These are phyloP conservation scores for Lophiostoma macrostomum DNA, from an alignment of 495 filamentous ascomycete species.

Conservation along the genomic window DNA sequence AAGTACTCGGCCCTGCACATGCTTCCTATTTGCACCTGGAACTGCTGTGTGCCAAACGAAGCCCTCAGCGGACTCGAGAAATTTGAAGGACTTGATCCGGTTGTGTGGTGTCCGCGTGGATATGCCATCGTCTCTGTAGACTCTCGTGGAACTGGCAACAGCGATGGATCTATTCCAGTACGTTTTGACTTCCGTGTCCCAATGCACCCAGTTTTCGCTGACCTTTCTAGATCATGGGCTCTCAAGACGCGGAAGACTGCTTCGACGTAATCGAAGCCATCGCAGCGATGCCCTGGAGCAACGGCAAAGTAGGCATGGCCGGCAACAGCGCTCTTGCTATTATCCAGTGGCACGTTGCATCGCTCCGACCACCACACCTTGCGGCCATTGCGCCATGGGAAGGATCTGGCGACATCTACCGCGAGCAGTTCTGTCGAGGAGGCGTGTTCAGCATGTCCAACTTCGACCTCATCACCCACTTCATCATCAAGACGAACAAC, in stretches of 20 bases:
- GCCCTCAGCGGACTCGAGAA: slow-evolving; percentile 34
- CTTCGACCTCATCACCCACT: slow-evolving; percentile 8
- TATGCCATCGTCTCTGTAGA: slow-evolving; percentile 50
- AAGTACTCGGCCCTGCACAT: slow-evolving; percentile 10
- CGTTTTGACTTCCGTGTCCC: too few relatives aligned
- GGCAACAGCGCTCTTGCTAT: slow-evolving; percentile 46
- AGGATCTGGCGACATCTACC: slow-evolving; percentile 46
- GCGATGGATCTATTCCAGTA: slow-evolving; percentile 43
- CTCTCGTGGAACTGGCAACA: slow-evolving; percentile 43
- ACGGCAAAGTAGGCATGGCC: slow-evolving; percentile 46
- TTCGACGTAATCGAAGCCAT: slow-evolving; percentile 48
- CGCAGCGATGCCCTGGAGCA: slow-evolving; percentile 46
- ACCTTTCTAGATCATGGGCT: slow-evolving; percentile 47
- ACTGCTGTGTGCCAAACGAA: slow-evolving; percentile 18
- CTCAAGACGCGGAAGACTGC: slow-evolving; percentile 46
- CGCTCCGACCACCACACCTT: slow-evolving; percentile 43
- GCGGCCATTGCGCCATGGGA: slow-evolving; percentile 51
- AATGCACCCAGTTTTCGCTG: too few relatives aligned
- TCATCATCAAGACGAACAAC: slow-evolving; percentile 3
- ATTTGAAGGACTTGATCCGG: slow-evolving; percentile 50
- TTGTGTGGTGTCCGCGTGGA: slow-evolving; percentile 42
- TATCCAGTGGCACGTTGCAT: slow-evolving; percentile 45
- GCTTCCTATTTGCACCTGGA: slow-evolving; percentile 21
- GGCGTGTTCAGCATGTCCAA: slow-evolving; percentile 29
- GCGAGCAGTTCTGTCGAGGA: slow-evolving; percentile 42